Base-by-base conservation (phyloP, 2,329 filamentous ascomycete species). In the Thielaviopsis euricoi region DNA sequence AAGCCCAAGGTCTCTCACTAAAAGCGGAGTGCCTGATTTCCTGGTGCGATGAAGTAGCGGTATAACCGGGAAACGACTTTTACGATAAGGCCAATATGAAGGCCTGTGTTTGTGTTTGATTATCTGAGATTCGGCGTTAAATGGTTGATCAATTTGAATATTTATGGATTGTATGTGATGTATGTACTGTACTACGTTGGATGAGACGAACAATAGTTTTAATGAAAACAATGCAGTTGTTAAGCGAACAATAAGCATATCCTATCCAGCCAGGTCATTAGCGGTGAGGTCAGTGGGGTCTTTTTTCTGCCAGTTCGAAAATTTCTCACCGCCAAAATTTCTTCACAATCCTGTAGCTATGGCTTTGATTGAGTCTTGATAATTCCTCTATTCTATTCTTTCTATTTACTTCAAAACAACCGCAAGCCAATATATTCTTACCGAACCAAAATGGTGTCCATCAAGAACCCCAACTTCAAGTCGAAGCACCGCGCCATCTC, bases 391-490 rank as follows among this genome's bases (percentile, higher is more conserved):
- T 26, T 54, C 22, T n/a, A n/a, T n/a, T n/a, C n/a, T n/a, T n/a
- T n/a, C n/a, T n/a, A n/a, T n/a, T n/a, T n/a, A n/a, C n/a, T n/a
- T n/a, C n/a, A n/a, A n/a, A n/a, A n/a, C n/a, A n/a, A n/a, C n/a
- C n/a, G n/a, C n/a, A n/a, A n/a, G n/a, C n/a, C n/a, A n/a, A n/a
- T n/a, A n/a, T n/a, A n/a, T n/a, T n/a, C 25, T 21, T 43, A 4
- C 9, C 25, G 4, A 9, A 4, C 55, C 57, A 65, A 58, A 62
- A 80, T 79, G 76, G 73, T 75, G 17, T 80, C 77, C 53, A 74
- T 79, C 64, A 76, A 76, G 62, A 82, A 80, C 70, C 78, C 78
- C 65, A 81, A 81, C 73, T 72, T 71, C 52, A 72, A 73, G 10
- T 80, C 76, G 56, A 75, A 74, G 65, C 79, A 79, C 71, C 74